phyloP scores from a whole-genome alignment of 2,329 filamentous ascomycete species.

The Aureobasidium subglaciale region DNA sequence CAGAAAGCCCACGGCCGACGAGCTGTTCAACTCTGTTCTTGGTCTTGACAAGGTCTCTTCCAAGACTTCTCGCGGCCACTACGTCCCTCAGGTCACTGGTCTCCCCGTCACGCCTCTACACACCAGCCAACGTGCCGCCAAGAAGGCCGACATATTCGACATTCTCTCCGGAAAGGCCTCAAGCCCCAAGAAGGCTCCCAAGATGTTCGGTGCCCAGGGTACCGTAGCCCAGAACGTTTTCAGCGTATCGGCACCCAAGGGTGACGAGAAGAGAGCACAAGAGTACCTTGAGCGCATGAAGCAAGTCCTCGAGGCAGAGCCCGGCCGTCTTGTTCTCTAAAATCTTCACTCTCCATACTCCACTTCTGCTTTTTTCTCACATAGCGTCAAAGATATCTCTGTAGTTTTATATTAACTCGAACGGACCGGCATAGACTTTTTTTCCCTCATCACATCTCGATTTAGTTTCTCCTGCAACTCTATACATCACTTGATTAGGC shows the following conservation, averaged over 20 bases:
- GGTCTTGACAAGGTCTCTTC: constrained; percentile 52
- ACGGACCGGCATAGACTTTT: constrained; percentile 9
- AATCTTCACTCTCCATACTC: not conserved
- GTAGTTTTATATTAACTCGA: constrained; percentile 11
- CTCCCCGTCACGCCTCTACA: constrained; percentile 41
- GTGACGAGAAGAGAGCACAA: constrained; percentile 73
- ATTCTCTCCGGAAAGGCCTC: constrained; percentile 51
- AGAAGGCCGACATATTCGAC: constrained; percentile 73
- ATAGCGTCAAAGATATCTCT: constrained; percentile 14
- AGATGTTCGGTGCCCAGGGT: constrained; percentile 23
- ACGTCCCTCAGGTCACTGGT: constrained; percentile 61
- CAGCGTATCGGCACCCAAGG: constrained; percentile 68
- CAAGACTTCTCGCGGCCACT: constrained; percentile 54
- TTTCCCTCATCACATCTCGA: not conserved
- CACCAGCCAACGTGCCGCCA: constrained; percentile 23
- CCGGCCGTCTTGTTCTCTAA: constrained; percentile 61
- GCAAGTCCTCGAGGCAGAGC: constrained; percentile 71
- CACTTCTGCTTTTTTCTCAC: not conserved
- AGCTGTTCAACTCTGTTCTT: constrained; percentile 84
- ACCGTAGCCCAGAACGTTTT: constrained; percentile 62
- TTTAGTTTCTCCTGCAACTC: no score
- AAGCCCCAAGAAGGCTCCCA: constrained; percentile 26
- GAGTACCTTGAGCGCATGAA: constrained; percentile 84
- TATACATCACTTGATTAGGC: no score
- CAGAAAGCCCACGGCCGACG: constrained; percentile 62